Percentiles rank a stretch among this genome's conserved stretches.
Evolutionary conservation across 805 yeast species (phyloP).

Genomic region (Barnettozyma californica): DNA sequence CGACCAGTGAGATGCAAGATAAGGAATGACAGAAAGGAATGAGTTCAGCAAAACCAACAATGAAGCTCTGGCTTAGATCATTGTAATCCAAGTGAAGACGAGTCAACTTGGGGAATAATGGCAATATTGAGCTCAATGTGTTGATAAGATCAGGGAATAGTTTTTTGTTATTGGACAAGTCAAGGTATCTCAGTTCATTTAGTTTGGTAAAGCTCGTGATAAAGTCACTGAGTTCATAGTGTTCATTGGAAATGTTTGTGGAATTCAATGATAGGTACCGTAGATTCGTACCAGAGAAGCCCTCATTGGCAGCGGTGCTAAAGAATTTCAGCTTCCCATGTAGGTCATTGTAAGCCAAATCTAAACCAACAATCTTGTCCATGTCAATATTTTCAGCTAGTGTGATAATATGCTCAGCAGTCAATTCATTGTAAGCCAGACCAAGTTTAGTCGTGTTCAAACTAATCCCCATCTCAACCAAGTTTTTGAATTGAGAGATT

Average conservation of each 20-base stretch:
- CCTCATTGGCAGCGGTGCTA: slow-evolving; percentile 22
- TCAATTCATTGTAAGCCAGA: slow-evolving; percentile 69
- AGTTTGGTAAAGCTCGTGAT: slow-evolving; percentile 46
- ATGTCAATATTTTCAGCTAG: slow-evolving; percentile 55
- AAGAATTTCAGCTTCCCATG: slow-evolving; percentile 30
- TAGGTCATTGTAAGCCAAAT: slow-evolving; percentile 77
- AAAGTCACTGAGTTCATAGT: slow-evolving; percentile 31
- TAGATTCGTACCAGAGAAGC: slow-evolving; percentile 26
- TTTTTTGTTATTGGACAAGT: slow-evolving; percentile 68
- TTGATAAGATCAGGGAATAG: slow-evolving; percentile 57
- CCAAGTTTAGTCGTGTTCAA: slow-evolving; percentile 61
- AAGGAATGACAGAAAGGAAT: slow-evolving; percentile 65
- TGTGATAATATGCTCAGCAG: slow-evolving; percentile 48
- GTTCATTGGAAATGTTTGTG: slow-evolving; percentile 44
- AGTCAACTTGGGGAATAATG: slow-evolving; percentile 57
- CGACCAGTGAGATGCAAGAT: slow-evolving; percentile 62
- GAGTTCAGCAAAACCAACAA: slow-evolving; percentile 63
- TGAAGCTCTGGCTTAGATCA: slow-evolving; percentile 46
- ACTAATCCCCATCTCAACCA: slow-evolving; percentile 60
- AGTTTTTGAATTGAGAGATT: slow-evolving; percentile 46
- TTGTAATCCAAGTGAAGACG: slow-evolving; percentile 72
- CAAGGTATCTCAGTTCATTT: slow-evolving; percentile 63
- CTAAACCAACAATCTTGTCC: slow-evolving; percentile 57
- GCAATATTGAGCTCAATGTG: slow-evolving; percentile 55
- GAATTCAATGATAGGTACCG: slow-evolving; percentile 57